These are phyloP conservation scores for Pseudotsuga menziesii DNA, from an alignment of 75 land plant genomes.

Conservation along the genomic window DNA sequence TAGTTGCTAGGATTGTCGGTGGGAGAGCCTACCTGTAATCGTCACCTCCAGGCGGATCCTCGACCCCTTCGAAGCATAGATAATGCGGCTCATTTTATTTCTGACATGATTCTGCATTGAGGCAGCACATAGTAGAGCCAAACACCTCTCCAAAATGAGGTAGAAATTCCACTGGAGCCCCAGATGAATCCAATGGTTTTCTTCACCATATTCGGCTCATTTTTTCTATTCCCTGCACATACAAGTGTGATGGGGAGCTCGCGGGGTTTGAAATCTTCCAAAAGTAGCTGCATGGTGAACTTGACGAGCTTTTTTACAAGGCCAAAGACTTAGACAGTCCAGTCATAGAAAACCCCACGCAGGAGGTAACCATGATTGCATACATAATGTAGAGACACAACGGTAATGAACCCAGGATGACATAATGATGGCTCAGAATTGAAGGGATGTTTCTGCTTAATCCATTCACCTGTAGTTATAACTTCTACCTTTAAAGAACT, in stretches of 20 bases:
- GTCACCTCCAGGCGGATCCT: too few relatives aligned
- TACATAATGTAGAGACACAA: conserved; percentile 86
- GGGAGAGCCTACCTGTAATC: too few relatives aligned
- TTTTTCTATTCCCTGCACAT: conserved; percentile 96
- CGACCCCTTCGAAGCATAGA: too few relatives aligned
- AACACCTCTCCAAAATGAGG: too few relatives aligned
- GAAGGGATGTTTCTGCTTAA: conserved; percentile 87
- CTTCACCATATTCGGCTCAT: too few relatives aligned
- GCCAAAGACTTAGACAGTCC: conserved; percentile 68
- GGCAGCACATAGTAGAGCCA: too few relatives aligned
- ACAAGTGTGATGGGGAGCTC: conserved; percentile 89
- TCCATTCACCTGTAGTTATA: conserved; percentile 80
- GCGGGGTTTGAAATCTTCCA: conserved; percentile 39
- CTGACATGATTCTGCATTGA: too few relatives aligned
- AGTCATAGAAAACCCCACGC: conserved; percentile 47
- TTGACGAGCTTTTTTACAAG: conserved; percentile 54
- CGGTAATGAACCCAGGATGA: conserved; percentile 84
- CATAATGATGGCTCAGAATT: conserved; percentile 59
- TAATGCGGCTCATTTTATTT: too few relatives aligned
- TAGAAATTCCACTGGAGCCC: too few relatives aligned
- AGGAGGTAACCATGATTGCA: conserved; percentile 95
- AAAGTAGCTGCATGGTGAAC: conserved; percentile 66
- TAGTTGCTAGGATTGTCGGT: too few relatives aligned
- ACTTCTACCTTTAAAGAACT: too few relatives aligned
- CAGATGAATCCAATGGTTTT: too few relatives aligned